Conservation (phyloP, 1,284 basidiomycete species). For the Thecaphora thlaspeos region DNA sequence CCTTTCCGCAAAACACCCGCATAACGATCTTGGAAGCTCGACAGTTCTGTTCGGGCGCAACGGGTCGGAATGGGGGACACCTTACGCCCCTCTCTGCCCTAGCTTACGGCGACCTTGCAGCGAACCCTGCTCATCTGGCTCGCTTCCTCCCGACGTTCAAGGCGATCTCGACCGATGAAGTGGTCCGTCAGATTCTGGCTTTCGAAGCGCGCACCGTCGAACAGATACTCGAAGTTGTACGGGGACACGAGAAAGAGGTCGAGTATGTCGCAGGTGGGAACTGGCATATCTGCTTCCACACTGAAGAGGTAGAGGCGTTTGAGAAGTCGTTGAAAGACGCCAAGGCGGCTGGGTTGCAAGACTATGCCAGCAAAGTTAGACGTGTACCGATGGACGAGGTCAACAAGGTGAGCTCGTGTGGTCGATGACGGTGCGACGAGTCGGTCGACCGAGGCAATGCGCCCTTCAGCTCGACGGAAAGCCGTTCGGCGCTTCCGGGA, state of each 20-base stretch:
- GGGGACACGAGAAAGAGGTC: slow-evolving; percentile 2
- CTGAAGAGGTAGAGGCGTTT: slow-evolving; percentile 24
- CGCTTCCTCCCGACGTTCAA: not conserved
- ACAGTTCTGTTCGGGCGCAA: slow-evolving; percentile 39
- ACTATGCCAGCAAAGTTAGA: slow-evolving; percentile 13
- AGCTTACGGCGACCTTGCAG: slow-evolving; percentile 26
- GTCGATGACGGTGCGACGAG: not conserved
- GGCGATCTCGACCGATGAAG: slow-evolving; percentile 3
- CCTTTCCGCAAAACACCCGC: slow-evolving; percentile 2
- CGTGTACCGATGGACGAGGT: slow-evolving; percentile 22
- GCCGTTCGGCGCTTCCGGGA: no score
- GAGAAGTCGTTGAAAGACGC: slow-evolving; percentile 21
- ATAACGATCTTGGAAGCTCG: slow-evolving; percentile 37
- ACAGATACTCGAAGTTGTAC: slow-evolving; percentile 18
- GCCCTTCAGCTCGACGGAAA: no score
- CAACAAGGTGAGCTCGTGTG: not conserved
- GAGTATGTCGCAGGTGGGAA: slow-evolving; percentile 23
- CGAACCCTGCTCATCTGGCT: slow-evolving; percentile 22
- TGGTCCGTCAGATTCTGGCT: slow-evolving; percentile 21
- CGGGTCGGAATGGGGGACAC: slow-evolving; percentile 45
- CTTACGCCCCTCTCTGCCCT: slow-evolving; percentile 40
- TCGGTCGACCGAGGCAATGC: not conserved
- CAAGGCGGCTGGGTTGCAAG: slow-evolving; percentile 6
- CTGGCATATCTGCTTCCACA: slow-evolving; percentile 36
- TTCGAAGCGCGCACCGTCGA: slow-evolving; percentile 22